Percentiles rank a stretch among this genome's conserved stretches.
Evolutionary conservation across 2,329 filamentous ascomycete genomes (phyloP).

Genomic region (Sclerotinia glacialis): DNA sequence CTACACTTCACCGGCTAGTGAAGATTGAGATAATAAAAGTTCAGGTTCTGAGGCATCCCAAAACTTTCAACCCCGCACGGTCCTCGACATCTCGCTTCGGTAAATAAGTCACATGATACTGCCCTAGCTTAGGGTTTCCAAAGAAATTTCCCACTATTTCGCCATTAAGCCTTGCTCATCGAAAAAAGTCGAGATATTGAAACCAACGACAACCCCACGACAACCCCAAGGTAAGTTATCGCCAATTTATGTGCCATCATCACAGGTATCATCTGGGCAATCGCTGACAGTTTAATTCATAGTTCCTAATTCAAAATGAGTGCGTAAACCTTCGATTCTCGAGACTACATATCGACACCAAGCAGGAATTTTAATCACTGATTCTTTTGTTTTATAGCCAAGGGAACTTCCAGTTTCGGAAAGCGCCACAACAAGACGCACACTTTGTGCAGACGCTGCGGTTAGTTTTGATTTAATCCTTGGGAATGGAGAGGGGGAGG

Average conservation of each 20-base stretch:
- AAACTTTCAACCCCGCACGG: background rate
- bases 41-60: conserved; percentile 1
- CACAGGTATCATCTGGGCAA: background rate
- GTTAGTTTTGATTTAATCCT: conserved; percentile 35
- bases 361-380: conserved; percentile 14
- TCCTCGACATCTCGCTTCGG: conserved; percentile 11
- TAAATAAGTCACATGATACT: conserved; percentile 13
- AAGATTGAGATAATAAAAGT: conserved; percentile 9
- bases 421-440: conserved; percentile 41
- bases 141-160: conserved; percentile 13
- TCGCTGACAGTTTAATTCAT: conserved; percentile 17
- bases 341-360: conserved; percentile 20
- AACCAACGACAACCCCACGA: conserved; percentile 21
- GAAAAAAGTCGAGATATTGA: conserved; percentile 19
- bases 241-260: conserved; percentile 6
- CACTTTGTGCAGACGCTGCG: conserved; percentile 41
- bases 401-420: conserved; percentile 39
- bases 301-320: conserved; percentile 40
- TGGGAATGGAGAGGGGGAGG: conserved; percentile 32
- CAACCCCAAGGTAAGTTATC: conserved; percentile 21
- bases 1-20: background rate
- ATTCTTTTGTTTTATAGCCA: conserved; percentile 32
- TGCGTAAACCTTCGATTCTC: conserved; percentile 29
- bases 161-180: conserved; percentile 9
- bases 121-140: conserved; percentile 20